Conservation (phyloP, 2,329 filamentous ascomycete species). For the Byssothecium circinans region DNA sequence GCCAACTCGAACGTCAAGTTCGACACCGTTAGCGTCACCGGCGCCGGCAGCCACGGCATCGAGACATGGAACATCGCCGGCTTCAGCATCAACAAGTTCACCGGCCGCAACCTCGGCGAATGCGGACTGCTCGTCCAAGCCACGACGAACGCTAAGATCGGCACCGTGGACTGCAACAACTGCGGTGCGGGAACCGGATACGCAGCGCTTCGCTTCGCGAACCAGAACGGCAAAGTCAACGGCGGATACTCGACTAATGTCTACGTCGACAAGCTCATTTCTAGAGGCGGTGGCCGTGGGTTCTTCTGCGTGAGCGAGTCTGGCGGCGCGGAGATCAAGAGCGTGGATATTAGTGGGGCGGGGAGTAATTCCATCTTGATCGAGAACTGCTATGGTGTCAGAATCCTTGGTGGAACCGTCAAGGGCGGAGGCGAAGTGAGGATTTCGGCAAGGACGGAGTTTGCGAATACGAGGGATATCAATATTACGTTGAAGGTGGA, state of each 20-base stretch:
- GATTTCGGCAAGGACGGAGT: constrained; percentile 56
- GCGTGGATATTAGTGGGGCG: constrained; percentile 55
- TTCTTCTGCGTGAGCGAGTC: constrained; percentile 61
- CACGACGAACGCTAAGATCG: constrained; percentile 56
- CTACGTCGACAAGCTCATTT: constrained; percentile 56
- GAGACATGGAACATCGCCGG: constrained; percentile 64
- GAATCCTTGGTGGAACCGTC: constrained; percentile 55
- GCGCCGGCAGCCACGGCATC: constrained; percentile 59
- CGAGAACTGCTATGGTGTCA: constrained; percentile 62
- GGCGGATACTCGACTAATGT: constrained; percentile 58
- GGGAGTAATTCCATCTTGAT: constrained; percentile 61
- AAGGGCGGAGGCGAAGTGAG: constrained; percentile 60
- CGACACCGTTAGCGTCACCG: constrained; percentile 55
- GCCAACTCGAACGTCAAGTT: constrained; percentile 58
- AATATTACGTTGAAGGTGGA: constrained; percentile 55
- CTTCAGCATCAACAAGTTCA: constrained; percentile 55
- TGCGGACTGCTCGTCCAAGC: constrained; percentile 60
- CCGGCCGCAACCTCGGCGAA: constrained; percentile 58
- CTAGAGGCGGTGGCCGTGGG: constrained; percentile 59
- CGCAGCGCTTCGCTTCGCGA: constrained; percentile 60
- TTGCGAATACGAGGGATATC: constrained; percentile 57
- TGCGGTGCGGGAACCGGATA: constrained; percentile 58
- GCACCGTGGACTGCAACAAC: constrained; percentile 60
- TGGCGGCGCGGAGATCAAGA: constrained; percentile 55
- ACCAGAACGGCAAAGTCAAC: constrained; percentile 56